Evolutionary conservation across 805 yeast species (phyloP).

Genomic region (Pichia occidentalis): DNA sequence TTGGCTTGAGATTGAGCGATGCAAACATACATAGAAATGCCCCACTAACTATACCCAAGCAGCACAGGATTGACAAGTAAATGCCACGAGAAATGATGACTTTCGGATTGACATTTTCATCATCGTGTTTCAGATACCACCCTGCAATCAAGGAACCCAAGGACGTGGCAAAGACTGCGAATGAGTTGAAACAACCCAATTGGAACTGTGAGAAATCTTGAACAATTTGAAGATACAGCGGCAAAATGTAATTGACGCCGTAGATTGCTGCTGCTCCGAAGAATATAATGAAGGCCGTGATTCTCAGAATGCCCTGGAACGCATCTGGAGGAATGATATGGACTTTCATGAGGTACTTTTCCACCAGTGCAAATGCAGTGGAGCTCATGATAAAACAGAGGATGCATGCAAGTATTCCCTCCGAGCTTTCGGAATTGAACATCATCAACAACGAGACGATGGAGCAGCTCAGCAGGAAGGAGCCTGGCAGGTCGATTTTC

Average conservation of each 20-base stretch:
- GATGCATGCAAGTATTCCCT: slow-evolving; percentile 12
- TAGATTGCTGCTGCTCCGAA: slow-evolving; percentile 34
- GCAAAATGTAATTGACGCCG: slow-evolving; percentile 32
- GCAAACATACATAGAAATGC: slow-evolving; percentile 16
- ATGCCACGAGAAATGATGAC: slow-evolving; percentile 20
- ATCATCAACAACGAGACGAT: slow-evolving; percentile 32
- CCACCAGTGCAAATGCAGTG: slow-evolving; percentile 27
- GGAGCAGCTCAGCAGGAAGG: slow-evolving; percentile 29
- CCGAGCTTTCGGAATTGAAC: slow-evolving; percentile 22
- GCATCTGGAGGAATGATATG: slow-evolving; percentile 36
- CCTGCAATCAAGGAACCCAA: slow-evolving; percentile 37
- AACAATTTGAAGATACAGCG: slow-evolving; percentile 39
- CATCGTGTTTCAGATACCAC: slow-evolving; percentile 25
- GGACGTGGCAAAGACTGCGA: slow-evolving; percentile 35
- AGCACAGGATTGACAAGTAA: slow-evolving; percentile 21
- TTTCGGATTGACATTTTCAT: slow-evolving; percentile 12
- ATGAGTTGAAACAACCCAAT: slow-evolving; percentile 36
- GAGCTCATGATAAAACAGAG: slow-evolving; percentile 16
- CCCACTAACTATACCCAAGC: slow-evolving; percentile 21
- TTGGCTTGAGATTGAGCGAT: slow-evolving; percentile 21
- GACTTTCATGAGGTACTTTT: slow-evolving; percentile 31
- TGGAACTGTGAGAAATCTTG: slow-evolving; percentile 34
- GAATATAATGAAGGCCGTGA: slow-evolving; percentile 32
- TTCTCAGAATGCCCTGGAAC: slow-evolving; percentile 34
- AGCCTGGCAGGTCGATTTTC: slow-evolving; percentile 38